Percentiles rank a stretch among this genome's conserved stretches.
phyloP scores from a whole-genome alignment of 106 monocot genomes.

The Cymbidium sinense region DNA sequence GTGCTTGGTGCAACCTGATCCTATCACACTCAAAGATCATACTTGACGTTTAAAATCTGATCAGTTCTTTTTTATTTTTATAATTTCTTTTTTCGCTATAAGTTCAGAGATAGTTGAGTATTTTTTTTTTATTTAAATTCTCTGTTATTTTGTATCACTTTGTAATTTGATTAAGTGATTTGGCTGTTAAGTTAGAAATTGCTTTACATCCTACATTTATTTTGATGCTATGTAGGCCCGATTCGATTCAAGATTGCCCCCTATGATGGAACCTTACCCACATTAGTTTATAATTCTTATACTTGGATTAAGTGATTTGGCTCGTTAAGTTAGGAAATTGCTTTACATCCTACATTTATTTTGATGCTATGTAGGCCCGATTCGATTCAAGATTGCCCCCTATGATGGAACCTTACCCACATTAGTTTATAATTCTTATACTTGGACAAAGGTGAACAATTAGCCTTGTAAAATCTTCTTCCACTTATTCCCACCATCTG shows the following conservation, averaged over 20 bases:
- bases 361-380: background rate
- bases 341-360: background rate
- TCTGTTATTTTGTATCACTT: background rate
- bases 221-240: background rate
- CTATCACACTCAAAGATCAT: background rate
- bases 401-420: slow-evolving; percentile 38
- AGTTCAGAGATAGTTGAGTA: background rate
- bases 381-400: slow-evolving; percentile 3
- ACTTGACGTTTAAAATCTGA: background rate
- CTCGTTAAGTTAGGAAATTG: background rate
- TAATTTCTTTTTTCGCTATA: background rate
- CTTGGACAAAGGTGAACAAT: slow-evolving; percentile 48
- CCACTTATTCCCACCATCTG: background rate
- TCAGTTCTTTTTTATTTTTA: too few species aligned
- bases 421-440: slow-evolving; percentile 24
- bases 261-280: slow-evolving; percentile 37
- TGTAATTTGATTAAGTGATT: background rate
- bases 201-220: background rate
- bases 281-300: slow-evolving; percentile 25
- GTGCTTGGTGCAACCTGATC: background rate
- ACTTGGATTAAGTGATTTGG: slow-evolving; percentile 35
- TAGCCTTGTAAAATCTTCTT: background rate
- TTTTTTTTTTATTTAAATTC: too few species aligned
- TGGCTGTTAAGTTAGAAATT: background rate
- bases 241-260: slow-evolving; percentile 4